Evolutionary conservation across 805 yeast genomes (phyloP).

Genomic region (Wickerhamomyces kurtzmanii): DNA sequence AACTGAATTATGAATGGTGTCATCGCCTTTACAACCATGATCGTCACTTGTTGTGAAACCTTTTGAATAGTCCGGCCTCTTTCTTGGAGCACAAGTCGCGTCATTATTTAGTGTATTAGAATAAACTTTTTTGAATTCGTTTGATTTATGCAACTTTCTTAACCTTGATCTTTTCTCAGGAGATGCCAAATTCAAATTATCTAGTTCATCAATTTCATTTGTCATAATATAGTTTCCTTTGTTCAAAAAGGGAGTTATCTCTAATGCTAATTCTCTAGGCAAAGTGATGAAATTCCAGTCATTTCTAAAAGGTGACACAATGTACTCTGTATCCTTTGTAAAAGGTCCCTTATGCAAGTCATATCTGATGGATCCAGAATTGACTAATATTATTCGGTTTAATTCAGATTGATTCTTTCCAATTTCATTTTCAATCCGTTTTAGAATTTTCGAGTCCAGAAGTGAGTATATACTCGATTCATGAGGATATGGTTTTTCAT

Average conservation of each 20-base stretch:
- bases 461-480: slow-evolving; percentile 49
- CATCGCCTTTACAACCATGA: slow-evolving; percentile 82
- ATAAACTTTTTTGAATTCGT: neutral
- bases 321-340: slow-evolving; percentile 70
- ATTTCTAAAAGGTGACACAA: slow-evolving; percentile 79
- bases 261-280: slow-evolving; percentile 46
- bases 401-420: slow-evolving; percentile 16
- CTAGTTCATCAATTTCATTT: slow-evolving; percentile 12
- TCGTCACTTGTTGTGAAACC: slow-evolving; percentile 87
- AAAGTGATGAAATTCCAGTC: slow-evolving; percentile 63
- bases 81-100: neutral
- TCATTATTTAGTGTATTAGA: neutral
- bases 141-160: neutral
- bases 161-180: slow-evolving; percentile 7
- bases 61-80: slow-evolving; percentile 25
- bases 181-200: slow-evolving; percentile 7
- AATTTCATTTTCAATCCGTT: slow-evolving; percentile 24
- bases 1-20: slow-evolving; percentile 56
- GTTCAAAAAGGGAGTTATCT: slow-evolving; percentile 49
- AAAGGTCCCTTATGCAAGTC: slow-evolving; percentile 81
- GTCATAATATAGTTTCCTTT: slow-evolving; percentile 33
- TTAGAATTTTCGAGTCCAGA: slow-evolving; percentile 47
- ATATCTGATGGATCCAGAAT: slow-evolving; percentile 84
- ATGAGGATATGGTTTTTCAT: slow-evolving; percentile 55
- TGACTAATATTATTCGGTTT: slow-evolving; percentile 52